Base-by-base conservation (phyloP, 805 yeast genomes). In the Wickerhamiella bombiphila region DNA sequence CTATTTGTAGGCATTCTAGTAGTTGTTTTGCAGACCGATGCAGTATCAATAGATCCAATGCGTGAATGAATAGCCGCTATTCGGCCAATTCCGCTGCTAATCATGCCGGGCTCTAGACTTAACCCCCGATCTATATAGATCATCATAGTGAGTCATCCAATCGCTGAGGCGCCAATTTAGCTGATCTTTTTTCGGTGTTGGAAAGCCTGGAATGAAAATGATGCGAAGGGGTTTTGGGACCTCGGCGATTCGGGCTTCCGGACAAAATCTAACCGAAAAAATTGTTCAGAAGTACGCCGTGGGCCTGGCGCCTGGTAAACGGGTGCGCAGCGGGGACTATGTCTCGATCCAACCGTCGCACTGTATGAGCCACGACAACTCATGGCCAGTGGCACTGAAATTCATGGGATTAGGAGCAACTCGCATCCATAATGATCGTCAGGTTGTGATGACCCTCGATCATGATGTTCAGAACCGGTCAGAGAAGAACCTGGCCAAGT, bases 351-450 rank as follows among this genome's bases (percentile, higher is more conserved):
- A 66, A 52, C 99, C 99, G 3, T 88, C 94, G 2, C 94, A 91
- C 63, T 93, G 96, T 59, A 91, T 91, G 99, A 83, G 97, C 13
- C 99, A 91, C 59, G 99, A 91, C 60, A 91, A 91, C 61, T 78
- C 96, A 32, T 93, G 99, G 98, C 99, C 99, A 1, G 96, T 91
- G 14, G 98, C 98, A 1, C 68, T 88, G 54, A 91, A 91, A 63
- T 91, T 91, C 64, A 82, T 72, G 76, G 94, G 94, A 4, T 68
- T 91, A 26, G 98, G 98, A 1, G 96, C 96, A 26, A 72, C 72
- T 16, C 66, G 72, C 43, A 81, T 91, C 41, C 72, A 76, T 48
- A 80, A 91, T 55, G 79, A 81, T 55, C 69, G 82, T 43, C 99
- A 91, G 63, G 82, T 91, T 20, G 97, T 91, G 35, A 81, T 85